These are phyloP conservation scores for Stylosanthes scabra DNA, from an alignment of 331 rosid species.

Conservation along the genomic window DNA sequence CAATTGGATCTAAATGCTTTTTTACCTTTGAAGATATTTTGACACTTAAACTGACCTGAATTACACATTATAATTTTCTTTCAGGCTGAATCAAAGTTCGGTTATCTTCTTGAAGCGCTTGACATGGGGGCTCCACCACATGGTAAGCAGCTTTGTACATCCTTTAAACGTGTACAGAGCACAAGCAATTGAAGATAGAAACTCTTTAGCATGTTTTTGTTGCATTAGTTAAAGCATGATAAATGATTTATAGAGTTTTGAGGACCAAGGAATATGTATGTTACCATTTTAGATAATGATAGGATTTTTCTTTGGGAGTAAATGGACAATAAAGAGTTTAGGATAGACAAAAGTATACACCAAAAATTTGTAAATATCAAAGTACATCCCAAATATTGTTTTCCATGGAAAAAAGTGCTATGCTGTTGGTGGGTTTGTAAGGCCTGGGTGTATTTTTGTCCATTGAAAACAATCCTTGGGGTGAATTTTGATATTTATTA, in stretches of 20 bases:
- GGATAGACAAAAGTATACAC: too few relatives aligned
- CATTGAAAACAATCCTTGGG: too few relatives aligned
- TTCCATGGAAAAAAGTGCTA: too few relatives aligned
- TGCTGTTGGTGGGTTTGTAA: too few relatives aligned
- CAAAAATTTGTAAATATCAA: too few relatives aligned
- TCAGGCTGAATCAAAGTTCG: slow-evolving; percentile 97
- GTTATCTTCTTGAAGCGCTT: slow-evolving; percentile 92
- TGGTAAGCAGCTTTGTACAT: slow-evolving; percentile 57
- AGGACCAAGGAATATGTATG: not conserved
- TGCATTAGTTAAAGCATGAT: not conserved
- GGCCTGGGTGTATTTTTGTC: too few relatives aligned
- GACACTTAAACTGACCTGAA: slow-evolving; percentile 37
- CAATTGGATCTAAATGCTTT: not conserved
- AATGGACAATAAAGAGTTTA: too few relatives aligned
- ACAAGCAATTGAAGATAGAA: not conserved
- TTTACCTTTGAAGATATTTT: not conserved
- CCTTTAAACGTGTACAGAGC: not conserved
- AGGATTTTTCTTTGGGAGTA: not conserved
- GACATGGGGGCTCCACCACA: slow-evolving; percentile 99
- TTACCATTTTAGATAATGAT: not conserved
- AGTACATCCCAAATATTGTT: too few relatives aligned
- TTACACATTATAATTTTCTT: slow-evolving; percentile 27
- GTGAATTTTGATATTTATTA: too few relatives aligned
- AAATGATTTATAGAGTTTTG: not conserved
- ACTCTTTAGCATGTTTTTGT: not conserved